Evolutionary conservation across 2,329 filamentous ascomycete genomes (phyloP), one percentile per base, ranked within the genome.

Genomic region (Saccharata proteae): DNA sequence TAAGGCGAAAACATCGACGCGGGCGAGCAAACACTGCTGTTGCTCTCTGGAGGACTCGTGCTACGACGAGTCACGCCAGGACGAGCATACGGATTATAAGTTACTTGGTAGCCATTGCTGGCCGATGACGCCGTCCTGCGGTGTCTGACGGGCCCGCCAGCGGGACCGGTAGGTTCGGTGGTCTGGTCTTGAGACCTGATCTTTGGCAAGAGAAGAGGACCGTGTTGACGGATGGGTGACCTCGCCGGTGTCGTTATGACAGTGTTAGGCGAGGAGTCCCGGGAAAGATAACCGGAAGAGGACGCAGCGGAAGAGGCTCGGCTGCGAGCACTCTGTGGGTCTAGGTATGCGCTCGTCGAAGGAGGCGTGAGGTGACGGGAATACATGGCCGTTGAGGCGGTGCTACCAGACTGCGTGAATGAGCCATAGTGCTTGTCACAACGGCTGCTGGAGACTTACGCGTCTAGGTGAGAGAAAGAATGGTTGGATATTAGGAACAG

Each of bases 131-230:
- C 41, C 38, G 64, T 62, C 45, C 62, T 59, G 43, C 64, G 62
- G 50, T 69, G 63, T 46, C 75, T 69, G 56, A 79, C 74, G 26
- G 67, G 62, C 16, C 57, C 51, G 30, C 65, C 62, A n/a, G n/a
- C 19, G 24, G 24, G 10, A 13, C 10, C 9, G 23, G 63, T 62
- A 23, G 70, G 70, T 42, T 77, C 73, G 39, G 84, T 71, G 39
- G 77, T 68, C 57, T 88, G 80, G 58, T 93, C 84, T 58, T 90
- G 84, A 23, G 73, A 73, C 38, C 84, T 73, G 60, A 92, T 86
- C 67, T 85, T 90, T 48, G 84, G 84, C 18, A 93, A 67, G 37
- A 93, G 64, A 29, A 83, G 64, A 30, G 83, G 82, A 31, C 83
- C 82, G 58, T 85, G 78, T 39, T 83, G 78, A 38, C 77, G 71